phyloP scores from a whole-genome alignment of 805 yeast genomes.

The Scheffersomyces ergatensis region DNA sequence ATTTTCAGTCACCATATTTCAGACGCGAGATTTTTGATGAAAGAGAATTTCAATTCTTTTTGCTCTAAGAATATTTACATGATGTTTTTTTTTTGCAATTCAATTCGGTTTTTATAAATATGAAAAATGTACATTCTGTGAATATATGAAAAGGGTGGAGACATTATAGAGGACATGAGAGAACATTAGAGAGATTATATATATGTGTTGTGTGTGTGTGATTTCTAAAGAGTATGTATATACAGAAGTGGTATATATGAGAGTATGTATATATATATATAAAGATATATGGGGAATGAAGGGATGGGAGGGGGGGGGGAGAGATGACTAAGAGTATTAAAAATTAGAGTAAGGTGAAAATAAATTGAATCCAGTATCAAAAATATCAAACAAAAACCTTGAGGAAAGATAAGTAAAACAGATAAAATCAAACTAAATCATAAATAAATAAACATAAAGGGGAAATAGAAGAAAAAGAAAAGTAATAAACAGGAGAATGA shows the following conservation, averaged over 20 bases:
- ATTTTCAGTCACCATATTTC: too few species aligned
- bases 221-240: constrained; percentile 1
- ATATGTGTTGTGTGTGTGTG: constrained; percentile 2
- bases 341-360: constrained; percentile 6
- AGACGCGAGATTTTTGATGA: too few species aligned
- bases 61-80: too few species aligned
- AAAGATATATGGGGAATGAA: too few species aligned
- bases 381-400: not conserved
- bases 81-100: too few species aligned
- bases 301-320: constrained; percentile 4
- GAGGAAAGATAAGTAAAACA: not conserved
- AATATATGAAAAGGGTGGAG: not conserved
- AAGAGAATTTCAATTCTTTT: too few species aligned
- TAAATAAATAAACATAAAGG: constrained; percentile 1
- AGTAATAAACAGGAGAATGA: constrained; percentile 1
- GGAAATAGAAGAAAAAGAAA: constrained; percentile 1
- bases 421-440: constrained; percentile 3
- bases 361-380: constrained; percentile 6
- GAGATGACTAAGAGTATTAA: constrained; percentile 8
- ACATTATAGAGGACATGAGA: constrained; percentile 1
- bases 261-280: constrained; percentile 6
- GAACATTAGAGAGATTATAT: constrained; percentile 12
- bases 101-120: too few species aligned
- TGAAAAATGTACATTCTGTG: too few species aligned
- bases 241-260: constrained; percentile 6